Evolutionary conservation across 805 yeast genomes (phyloP).

Genomic region (Metschnikowia amazonensis): DNA sequence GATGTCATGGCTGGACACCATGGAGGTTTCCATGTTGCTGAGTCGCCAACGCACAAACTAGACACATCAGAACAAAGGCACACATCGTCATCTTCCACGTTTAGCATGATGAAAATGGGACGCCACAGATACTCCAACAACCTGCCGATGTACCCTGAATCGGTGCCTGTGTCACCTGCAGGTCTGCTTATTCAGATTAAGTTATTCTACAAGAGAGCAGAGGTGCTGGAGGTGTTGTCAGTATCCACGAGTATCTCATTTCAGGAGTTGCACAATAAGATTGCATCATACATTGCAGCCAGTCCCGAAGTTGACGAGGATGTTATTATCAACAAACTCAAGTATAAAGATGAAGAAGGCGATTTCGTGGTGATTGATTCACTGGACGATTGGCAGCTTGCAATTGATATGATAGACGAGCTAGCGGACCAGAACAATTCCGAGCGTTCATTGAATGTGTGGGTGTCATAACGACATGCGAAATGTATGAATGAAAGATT

Average conservation of each 20-base stretch:
- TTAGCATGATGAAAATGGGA: constrained; percentile 39
- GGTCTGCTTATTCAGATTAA: constrained; percentile 22
- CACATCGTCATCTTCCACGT: constrained; percentile 40
- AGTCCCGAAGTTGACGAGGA: constrained; percentile 53
- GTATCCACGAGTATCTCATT: constrained; percentile 31
- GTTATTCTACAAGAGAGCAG: constrained; percentile 31
- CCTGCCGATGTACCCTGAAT: constrained; percentile 10
- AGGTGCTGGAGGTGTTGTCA: constrained; percentile 25
- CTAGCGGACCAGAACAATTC: constrained; percentile 18
- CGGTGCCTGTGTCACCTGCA: constrained; percentile 9
- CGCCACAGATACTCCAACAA: constrained; percentile 21
- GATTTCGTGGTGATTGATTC: constrained; percentile 83
- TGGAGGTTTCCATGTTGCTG: background rate
- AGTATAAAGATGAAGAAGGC: constrained; percentile 92
- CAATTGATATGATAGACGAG: constrained; percentile 57
- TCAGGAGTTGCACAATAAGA: constrained; percentile 60
- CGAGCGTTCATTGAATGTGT: constrained; percentile 32
- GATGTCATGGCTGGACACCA: constrained; percentile 14
- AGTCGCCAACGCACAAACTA: constrained; percentile 21
- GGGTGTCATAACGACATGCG: constrained; percentile 31
- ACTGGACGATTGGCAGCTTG: constrained; percentile 85
- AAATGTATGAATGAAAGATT: too few relatives aligned
- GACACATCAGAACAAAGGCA: constrained; percentile 32
- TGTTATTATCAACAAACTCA: constrained; percentile 53
- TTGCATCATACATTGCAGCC: constrained; percentile 46